Evolutionary conservation across 1,139 yeast species (phyloP).

Genomic region (Pichia sp.): DNA sequence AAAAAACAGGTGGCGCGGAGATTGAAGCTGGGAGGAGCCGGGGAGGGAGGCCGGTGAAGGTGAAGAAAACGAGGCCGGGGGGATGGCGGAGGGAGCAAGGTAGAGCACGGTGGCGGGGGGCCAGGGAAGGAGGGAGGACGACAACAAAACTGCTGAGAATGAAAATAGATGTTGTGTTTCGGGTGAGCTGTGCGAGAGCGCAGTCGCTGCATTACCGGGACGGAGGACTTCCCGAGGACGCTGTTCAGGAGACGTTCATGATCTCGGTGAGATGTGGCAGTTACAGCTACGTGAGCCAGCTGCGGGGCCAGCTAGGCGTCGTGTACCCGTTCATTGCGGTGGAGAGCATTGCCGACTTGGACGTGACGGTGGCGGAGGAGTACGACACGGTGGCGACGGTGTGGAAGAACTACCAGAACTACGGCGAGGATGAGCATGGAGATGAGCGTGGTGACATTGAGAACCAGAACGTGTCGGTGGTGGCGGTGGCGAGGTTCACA

Average conservation of each 20-base stretch:
- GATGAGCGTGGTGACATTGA: neutral
- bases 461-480: neutral
- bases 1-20: slow-evolving; percentile 3
- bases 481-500: neutral
- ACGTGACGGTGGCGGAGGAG: slow-evolving; percentile 3
- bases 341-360: slow-evolving; percentile 4
- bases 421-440: neutral
- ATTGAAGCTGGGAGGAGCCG: neutral
- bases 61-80: neutral
- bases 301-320: neutral
- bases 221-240: neutral
- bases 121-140: neutral
- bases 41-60: neutral
- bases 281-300: neutral
- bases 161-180: neutral
- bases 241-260: slow-evolving; percentile 12
- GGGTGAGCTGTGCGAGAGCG: neutral
- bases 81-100: neutral
- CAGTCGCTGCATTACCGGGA: neutral
- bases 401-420: slow-evolving; percentile 6
- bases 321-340: slow-evolving; percentile 5
- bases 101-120: neutral
- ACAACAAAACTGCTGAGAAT: neutral
- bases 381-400: neutral
- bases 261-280: neutral